Evolutionary conservation across 345 rosid species (phyloP), one percentile per base, ranked within the genome.

Genomic region (Clausena lansium): DNA sequence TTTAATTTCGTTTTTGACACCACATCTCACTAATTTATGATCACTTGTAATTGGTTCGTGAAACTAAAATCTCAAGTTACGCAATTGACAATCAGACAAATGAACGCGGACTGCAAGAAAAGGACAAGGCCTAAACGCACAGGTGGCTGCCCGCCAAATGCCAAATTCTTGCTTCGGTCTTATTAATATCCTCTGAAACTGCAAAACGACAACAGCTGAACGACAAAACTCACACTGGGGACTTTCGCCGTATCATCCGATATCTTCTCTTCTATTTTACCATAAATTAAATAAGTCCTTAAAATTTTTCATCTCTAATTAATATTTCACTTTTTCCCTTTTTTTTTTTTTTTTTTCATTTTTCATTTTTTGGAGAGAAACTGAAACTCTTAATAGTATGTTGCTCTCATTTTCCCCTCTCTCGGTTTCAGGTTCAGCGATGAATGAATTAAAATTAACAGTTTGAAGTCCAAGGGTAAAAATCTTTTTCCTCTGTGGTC

Each of bases 151-250:
- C 54, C 2, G 59, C 73, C 41, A 59, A 14, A 22, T 11, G 54
- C 52, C 47, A 38, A 57, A 55, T 33, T 32, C 27, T 36, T 10
- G 61, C 45, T 63, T 65, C 1, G 13, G 32, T 9, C 20, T 15
- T 24, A 33, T 20, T 3, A 7, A 30, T 58, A 55, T 52, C 60
- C 45, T 4, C 1, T n/a, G n/a, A 30, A 76, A 70, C 77, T 73
- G 45, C 13, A 70, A 76, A 65, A 76, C 74, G 74, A 77, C 80
- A 77, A 61, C 4, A 8, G 17, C 35, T 52, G 52, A 8, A 52
- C 24, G 78, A 76, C 78, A 39, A 19, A 61, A 10, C 24, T 25
- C 45, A 0, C 38, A 50, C 13, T 0, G 22, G 41, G 65, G 7
- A 14, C 50, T 35, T 35, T 41, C 50, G 9, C 17, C 14, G 17